Evolutionary conservation across 352 stramenopile species (phyloP).

Genomic region (Plasmopara viticola): DNA sequence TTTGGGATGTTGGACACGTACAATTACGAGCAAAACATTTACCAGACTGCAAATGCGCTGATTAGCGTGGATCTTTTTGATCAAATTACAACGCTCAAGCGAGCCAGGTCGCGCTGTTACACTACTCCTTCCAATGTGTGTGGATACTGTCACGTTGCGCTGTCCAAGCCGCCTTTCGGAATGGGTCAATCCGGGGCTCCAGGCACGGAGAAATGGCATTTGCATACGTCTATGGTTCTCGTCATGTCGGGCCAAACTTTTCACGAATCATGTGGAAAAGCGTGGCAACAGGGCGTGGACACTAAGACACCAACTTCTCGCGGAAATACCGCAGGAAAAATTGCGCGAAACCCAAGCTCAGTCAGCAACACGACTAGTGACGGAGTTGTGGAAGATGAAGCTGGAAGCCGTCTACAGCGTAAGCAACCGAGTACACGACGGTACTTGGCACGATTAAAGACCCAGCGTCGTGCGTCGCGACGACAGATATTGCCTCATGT

Average conservation of each 20-base stretch:
- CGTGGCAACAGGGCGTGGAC: conserved; percentile 77
- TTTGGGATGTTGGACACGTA: conserved; percentile 92
- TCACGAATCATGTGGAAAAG: conserved; percentile 82
- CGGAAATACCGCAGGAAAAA: conserved; percentile 20
- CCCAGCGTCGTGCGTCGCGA: conserved; percentile 50
- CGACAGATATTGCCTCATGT: conserved; percentile 62
- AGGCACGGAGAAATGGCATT: conserved; percentile 75
- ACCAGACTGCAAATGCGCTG: conserved; percentile 77
- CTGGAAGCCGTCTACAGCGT: conserved; percentile 49
- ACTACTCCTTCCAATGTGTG: conserved; percentile 69
- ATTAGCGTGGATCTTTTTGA: conserved; percentile 82
- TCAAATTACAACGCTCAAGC: conserved; percentile 76
- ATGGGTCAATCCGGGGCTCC: conserved; percentile 69
- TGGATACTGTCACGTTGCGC: conserved; percentile 71
- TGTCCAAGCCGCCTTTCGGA: conserved; percentile 79
- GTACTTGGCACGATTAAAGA: conserved; percentile 77
- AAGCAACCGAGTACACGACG: conserved; percentile 75
- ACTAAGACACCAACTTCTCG: conserved; percentile 35
- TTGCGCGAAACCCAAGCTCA: conserved; percentile 39
- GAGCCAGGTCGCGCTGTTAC: conserved; percentile 64
- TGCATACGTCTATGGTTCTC: conserved; percentile 80
- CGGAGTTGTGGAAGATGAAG: conserved; percentile 31
- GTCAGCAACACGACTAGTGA: conserved; percentile 26
- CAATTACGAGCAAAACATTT: conserved; percentile 89
- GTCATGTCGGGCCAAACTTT: conserved; percentile 74